Base-by-base conservation (phyloP, 495 filamentous ascomycete species). In the Neurospora discreta region DNA sequence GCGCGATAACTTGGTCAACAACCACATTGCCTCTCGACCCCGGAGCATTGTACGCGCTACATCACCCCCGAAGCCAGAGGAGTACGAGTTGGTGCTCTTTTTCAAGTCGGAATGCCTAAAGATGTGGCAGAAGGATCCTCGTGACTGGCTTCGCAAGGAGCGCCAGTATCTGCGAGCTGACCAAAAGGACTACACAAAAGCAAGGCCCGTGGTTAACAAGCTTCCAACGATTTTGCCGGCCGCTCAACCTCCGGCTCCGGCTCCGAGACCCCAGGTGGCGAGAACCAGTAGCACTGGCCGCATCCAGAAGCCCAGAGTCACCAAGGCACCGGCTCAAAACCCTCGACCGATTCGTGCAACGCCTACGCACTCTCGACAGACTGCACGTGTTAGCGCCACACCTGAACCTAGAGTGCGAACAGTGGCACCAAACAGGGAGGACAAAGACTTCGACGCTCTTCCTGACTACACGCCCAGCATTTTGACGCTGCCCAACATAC, bases 371-470 rank as follows among this genome's bases (percentile, higher is more conserved):
- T 71, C 68, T 42, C 76, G 69, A 40, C 74, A 73, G 42, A 73
- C 76, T 33, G 77, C 85, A 42, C 86, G 82, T 36, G 85, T 86
- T 41, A 82, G 80, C 71, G 68, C 82, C 68, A 81, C 83, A 36
- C 83, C 84, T 3, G 84, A 85, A 72, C 83, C 82, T 5, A 78
- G 82, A 3, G 77, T 78, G 18, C 79, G 82, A 33, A 80, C 78
- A 0, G 80, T 82, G 3, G 81, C 82, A 2, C 82, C 79, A 8
- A 92, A 90, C 74, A 88, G 93, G 23, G 93, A 97, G 79, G 93
- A 97, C 78, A 92, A 90, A 78, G 91, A 97, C 80, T 98, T 93
- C 82, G 84, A 87, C n/a, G 83, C 90, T 42, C 84, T 98, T 33
- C 84, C 86, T 39, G 90, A 98, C 80, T 91, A 85, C 79, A 90